Evolutionary conservation across 441 rosid species (phyloP), one percentile per base, ranked within the genome.

Genomic region (Capsella rubella): DNA sequence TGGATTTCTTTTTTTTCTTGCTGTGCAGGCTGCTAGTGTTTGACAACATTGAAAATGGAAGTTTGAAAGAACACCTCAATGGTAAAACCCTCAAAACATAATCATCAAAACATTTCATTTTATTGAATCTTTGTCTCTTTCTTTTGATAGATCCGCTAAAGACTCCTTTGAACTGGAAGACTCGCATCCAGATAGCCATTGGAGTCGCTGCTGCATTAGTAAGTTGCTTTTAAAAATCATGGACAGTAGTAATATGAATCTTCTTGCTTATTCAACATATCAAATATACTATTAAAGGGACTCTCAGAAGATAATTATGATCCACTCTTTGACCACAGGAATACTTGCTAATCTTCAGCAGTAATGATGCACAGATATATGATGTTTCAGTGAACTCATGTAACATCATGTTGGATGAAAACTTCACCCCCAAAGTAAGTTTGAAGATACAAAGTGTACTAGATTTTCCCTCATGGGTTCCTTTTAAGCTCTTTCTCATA

Each of bases 181-280:
- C 89, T 37, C 91, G 99, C 72, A 79, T 88, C 70, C 85, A 82
- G 39, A 87, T 91, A 82, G 95, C 94, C 31, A 79, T 78, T 46
- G 97, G 97, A 18, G 95, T 94, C 18, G 87, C 93, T 55, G 96
- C 99, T 67, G 97, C 99, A 78, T 57, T 94, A 86, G 97, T 91
- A 83, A 78, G 93, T 79, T 64, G n/a, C 46, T 69, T 51, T n/a
- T 12, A 3, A 1, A 15, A 25, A n/a, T 32, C 32, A 13, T 54
- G 28, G 71, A 55, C 3, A 46, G 45, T 64, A 46, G 45, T 64
- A 13, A 11, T 25, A 55, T 9, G 59, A 47, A 29, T 46, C 2
- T n/a, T 54, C 40, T 64, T 64, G 16, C 47, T 64, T 54, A 11
- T 7, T 16, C 8, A 74, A 47, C 62, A n/a, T 29, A 9, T 9